phyloP scores from a whole-genome alignment of 1,284 basidiomycete species.

The Microbotryum silenes-acaulis region DNA sequence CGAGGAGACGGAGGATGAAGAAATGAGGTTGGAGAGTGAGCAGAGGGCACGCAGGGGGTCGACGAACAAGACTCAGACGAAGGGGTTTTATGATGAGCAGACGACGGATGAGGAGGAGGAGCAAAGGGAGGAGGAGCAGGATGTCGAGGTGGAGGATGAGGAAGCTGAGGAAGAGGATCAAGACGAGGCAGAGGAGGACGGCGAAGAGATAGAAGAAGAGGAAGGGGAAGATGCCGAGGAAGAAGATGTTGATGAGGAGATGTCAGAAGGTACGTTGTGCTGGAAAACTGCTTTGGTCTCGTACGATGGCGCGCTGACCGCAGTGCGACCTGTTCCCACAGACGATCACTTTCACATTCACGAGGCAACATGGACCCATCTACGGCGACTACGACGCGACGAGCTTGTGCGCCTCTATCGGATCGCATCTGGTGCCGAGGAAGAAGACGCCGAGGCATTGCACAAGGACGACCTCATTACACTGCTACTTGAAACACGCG shows the following conservation, averaged over 20 bases:
- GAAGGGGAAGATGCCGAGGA: not conserved
- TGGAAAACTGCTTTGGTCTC: not conserved
- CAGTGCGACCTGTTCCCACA: not conserved
- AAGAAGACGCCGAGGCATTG: not conserved
- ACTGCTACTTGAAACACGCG: constrained; percentile 14
- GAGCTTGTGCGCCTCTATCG: constrained; percentile 19
- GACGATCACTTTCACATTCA: constrained; percentile 11
- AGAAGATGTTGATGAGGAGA: not conserved
- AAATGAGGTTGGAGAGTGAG: no score
- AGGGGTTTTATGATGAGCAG: not conserved
- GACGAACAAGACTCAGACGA: not conserved
- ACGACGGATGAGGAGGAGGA: not conserved
- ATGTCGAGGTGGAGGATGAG: not conserved
- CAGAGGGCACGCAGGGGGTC: not conserved
- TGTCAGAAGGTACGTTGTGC: not conserved
- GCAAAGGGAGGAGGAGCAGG: not conserved
- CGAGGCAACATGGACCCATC: constrained; percentile 6
- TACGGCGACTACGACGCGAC: constrained; percentile 6
- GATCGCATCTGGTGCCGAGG: not conserved
- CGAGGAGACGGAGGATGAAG: no score
- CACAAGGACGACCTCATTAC: constrained; percentile 14
- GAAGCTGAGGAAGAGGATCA: not conserved
- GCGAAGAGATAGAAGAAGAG: not conserved
- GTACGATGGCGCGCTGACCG: not conserved
- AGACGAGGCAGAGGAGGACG: not conserved